phyloP scores from a whole-genome alignment of 176 grass and related monocot species.

The Miscanthus lutarioriparius region DNA sequence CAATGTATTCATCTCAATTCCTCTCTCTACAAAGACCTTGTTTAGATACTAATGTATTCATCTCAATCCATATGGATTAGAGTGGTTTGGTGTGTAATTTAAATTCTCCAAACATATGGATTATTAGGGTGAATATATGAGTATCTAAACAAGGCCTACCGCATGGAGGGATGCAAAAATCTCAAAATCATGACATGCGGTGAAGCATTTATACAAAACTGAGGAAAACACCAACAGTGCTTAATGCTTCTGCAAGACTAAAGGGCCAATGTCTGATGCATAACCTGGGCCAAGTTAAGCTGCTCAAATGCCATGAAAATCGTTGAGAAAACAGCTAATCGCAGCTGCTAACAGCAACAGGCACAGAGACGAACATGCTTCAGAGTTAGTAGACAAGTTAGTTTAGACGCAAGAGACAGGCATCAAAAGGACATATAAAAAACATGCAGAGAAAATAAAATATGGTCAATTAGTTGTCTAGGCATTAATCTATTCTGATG shows the following conservation, averaged over 20 bases:
- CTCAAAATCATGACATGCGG: neutral
- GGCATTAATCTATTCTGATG: constrained; percentile 31
- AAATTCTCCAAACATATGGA: too few species aligned
- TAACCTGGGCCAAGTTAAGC: neutral
- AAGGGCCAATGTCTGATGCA: neutral
- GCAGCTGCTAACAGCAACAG: neutral
- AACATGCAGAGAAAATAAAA: neutral
- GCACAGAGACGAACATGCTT: neutral
- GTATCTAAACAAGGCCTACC: too few species aligned
- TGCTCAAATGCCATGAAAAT: neutral
- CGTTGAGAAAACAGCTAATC: neutral
- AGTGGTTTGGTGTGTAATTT: too few species aligned
- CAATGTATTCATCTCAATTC: too few species aligned
- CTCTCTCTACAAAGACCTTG: too few species aligned
- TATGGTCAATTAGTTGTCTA: constrained; percentile 15
- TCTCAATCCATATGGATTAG: too few species aligned
- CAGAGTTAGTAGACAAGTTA: neutral
- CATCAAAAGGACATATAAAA: neutral
- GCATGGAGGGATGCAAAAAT: neutral
- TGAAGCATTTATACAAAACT: constrained; percentile 22
- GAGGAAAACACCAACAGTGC: neutral
- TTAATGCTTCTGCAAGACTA: neutral
- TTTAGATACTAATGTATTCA: too few species aligned
- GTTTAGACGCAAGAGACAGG: neutral
- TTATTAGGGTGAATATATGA: too few species aligned